Conservation (phyloP, 129 eudicot species). For the Artemisia argyi region DNA sequence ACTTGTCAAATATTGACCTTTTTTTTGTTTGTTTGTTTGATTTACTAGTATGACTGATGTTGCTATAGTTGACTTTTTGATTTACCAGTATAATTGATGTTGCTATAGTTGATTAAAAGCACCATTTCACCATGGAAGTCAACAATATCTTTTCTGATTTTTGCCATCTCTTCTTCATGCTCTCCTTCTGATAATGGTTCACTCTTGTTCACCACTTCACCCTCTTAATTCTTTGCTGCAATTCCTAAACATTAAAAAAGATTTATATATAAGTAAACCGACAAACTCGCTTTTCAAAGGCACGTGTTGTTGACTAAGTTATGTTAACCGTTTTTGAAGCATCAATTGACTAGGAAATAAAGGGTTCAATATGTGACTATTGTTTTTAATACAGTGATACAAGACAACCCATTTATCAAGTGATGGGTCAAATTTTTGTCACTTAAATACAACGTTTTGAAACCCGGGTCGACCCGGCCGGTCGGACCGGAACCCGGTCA, state of each 20-base stretch:
- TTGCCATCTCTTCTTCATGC: slow-evolving; percentile 61
- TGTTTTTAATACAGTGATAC: not conserved
- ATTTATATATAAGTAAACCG: not conserved
- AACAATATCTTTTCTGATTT: slow-evolving; percentile 73
- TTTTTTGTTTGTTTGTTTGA: no score
- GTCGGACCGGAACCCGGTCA: no score
- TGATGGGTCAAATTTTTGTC: not conserved
- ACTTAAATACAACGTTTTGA: no score
- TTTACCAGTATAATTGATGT: slow-evolving; percentile 82
- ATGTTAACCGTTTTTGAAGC: not conserved
- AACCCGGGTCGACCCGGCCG: no score
- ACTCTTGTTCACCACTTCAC: slow-evolving; percentile 43
- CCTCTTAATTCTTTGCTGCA: slow-evolving; percentile 70
- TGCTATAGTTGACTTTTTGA: slow-evolving; percentile 58
- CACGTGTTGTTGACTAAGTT: not conserved
- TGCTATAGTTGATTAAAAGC: slow-evolving; percentile 81
- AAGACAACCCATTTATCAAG: slow-evolving; percentile 10
- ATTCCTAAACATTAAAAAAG: slow-evolving; percentile 49
- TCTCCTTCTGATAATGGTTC: slow-evolving; percentile 45
- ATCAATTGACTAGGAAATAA: not conserved
- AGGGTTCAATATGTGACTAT: not conserved
- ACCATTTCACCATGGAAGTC: slow-evolving; percentile 98
- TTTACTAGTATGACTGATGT: slow-evolving; percentile 28
- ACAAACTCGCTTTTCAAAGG: not conserved
- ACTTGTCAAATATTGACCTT: not conserved